Conservation (phyloP, 306 rosid species). For the Malus orientalis region DNA sequence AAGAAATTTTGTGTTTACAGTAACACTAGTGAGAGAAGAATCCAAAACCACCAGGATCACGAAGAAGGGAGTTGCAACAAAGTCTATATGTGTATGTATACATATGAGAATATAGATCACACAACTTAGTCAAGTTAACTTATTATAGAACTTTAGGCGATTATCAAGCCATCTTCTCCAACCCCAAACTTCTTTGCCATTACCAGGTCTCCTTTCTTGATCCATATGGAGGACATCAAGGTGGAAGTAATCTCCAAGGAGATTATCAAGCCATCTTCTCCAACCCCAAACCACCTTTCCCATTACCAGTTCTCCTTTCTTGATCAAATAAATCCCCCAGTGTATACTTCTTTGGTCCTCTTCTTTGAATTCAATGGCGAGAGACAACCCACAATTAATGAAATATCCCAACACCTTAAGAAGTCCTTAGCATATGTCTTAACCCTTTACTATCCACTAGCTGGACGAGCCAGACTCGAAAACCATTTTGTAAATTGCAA, state of each 20-base stretch:
- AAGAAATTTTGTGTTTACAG: too few species aligned
- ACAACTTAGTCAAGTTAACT: too few species aligned
- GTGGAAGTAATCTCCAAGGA: constrained; percentile 8
- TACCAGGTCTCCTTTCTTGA: constrained; percentile 47
- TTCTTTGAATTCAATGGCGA: not conserved
- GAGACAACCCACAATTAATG: not conserved
- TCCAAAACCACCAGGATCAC: too few species aligned
- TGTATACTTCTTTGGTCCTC: not conserved
- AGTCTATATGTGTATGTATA: not conserved
- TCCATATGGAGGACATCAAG: not conserved
- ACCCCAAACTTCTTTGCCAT: constrained; percentile 20
- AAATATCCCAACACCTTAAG: constrained; percentile 25
- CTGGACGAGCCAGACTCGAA: constrained; percentile 15
- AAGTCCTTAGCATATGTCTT: constrained; percentile 35
- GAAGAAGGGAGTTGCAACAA: too few species aligned
- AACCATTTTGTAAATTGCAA: constrained; percentile 26
- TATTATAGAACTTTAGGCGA: not conserved
- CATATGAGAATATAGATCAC: not conserved
- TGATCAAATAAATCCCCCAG: constrained; percentile 31
- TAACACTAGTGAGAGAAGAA: too few species aligned
- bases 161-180: constrained; percentile 15
- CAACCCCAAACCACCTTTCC: constrained; percentile 20
- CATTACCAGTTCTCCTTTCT: constrained; percentile 40
- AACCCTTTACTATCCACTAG: constrained; percentile 32
- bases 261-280: constrained; percentile 15